phyloP scores from a whole-genome alignment of 148 eudicot genomes.

The Chenopodium berlandieri region DNA sequence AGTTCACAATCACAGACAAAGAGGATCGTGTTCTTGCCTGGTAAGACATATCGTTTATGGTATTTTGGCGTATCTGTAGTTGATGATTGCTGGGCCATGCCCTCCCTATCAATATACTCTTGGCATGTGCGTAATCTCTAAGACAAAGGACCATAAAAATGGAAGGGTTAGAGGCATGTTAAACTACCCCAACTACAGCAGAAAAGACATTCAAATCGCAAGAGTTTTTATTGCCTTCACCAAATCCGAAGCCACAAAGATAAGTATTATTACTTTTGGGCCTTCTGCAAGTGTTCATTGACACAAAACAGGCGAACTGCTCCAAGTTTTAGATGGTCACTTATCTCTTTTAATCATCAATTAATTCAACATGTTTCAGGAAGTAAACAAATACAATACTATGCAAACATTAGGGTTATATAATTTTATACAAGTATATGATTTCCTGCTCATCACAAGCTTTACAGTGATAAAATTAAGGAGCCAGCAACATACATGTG shows the following conservation, averaged over 20 bases:
- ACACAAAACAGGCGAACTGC: neutral
- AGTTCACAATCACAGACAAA: neutral
- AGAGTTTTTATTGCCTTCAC: neutral
- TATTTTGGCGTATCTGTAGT: constrained; percentile 67
- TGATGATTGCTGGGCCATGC: constrained; percentile 77
- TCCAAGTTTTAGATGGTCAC: neutral
- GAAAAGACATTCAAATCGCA: neutral
- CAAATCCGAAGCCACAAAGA: neutral
- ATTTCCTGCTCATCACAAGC: neutral
- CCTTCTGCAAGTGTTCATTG: neutral
- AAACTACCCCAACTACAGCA: neutral
- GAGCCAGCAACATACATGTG: neutral
- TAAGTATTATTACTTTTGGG: neutral
- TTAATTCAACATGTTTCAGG: neutral
- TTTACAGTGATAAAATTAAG: neutral
- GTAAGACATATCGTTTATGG: constrained; percentile 84
- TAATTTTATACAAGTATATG: neutral
- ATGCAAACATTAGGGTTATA: neutral
- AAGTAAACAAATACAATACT: neutral
- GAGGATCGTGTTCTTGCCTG: constrained; percentile 48
- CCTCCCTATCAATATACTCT: constrained; percentile 74
- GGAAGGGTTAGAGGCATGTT: constrained; percentile 5
- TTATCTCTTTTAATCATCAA: neutral
- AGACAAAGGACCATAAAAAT: constrained; percentile 21
- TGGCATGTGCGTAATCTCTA: constrained; percentile 78